These are phyloP conservation scores for Centrapalus pauciflorus DNA, from an alignment of 129 eudicot genomes.

Conservation along the genomic window DNA sequence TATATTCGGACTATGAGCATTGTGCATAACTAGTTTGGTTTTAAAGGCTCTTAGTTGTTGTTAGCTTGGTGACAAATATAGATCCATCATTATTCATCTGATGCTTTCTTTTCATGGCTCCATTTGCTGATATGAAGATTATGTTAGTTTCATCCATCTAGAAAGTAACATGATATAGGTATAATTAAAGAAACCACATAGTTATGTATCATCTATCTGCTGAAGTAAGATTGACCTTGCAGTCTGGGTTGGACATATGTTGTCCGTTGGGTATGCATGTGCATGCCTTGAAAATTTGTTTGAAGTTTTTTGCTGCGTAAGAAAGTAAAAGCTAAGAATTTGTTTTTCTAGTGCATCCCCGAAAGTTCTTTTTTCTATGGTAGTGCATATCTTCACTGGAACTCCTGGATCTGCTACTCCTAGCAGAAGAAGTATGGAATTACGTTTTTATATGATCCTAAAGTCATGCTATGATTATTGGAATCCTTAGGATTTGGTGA, in stretches of 20 bases:
- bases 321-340: no score
- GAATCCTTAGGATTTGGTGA: not conserved
- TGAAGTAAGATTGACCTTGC: not conserved
- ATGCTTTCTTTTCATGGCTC: not conserved
- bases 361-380: no score
- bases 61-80: conserved; percentile 9
- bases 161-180: conserved; percentile 8
- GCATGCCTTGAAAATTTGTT: no score
- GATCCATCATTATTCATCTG: not conserved
- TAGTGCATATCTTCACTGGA: no score
- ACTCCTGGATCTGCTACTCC: no score
- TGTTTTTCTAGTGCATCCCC: no score
- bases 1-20: not conserved
- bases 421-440: not conserved
- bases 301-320: no score
- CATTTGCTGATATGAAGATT: not conserved
- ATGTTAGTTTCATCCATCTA: not conserved
- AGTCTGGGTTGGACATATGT: no score
- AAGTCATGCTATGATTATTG: not conserved
- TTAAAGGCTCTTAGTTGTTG: not conserved
- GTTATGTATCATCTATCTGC: not conserved
- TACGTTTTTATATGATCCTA: not conserved
- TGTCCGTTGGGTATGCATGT: no score
- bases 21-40: conserved; percentile 1
- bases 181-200: not conserved